Evolutionary conservation across 805 yeast species (phyloP).

Genomic region (Henningerozyma blattae): DNA sequence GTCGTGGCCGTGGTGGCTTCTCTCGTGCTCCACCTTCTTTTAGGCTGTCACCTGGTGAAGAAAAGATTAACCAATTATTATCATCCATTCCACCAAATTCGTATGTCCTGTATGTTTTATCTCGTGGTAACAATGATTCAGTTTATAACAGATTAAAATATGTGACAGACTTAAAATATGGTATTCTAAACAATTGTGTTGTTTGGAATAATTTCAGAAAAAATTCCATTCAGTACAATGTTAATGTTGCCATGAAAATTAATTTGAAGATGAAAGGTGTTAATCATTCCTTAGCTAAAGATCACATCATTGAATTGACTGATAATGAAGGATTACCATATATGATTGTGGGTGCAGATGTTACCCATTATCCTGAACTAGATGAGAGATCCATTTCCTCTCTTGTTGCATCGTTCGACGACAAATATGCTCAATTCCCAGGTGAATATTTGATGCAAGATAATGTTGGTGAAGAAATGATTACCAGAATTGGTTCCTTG

Average conservation of each 20-base stretch:
- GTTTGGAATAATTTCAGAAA: conserved; percentile 13
- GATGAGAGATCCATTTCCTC: conserved; percentile 14
- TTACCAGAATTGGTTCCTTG: conserved; percentile 9
- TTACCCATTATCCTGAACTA: conserved; percentile 16
- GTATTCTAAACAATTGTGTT: conserved; percentile 13
- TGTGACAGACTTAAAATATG: conserved; percentile 11
- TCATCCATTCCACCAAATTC: conserved; percentile 8
- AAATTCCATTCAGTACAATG: conserved; percentile 10
- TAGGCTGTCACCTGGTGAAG: conserved; percentile 10
- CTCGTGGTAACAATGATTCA: conserved; percentile 4
- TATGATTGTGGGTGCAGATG: conserved; percentile 16
- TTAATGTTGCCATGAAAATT: conserved; percentile 16
- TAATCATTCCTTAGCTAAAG: conserved; percentile 10
- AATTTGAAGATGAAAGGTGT: conserved; percentile 12
- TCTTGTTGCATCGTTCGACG: conserved; percentile 12
- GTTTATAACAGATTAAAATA: conserved; percentile 14
- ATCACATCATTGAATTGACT: conserved; percentile 5
- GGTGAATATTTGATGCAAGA: conserved; percentile 12
- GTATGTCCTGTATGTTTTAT: conserved; percentile 9
- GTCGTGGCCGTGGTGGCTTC: conserved; percentile 8
- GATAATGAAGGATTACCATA: conserved; percentile 11
- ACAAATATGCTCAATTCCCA: conserved; percentile 13
- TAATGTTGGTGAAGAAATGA: conserved; percentile 13
- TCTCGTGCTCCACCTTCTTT: conserved; percentile 4
- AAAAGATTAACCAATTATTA: conserved; percentile 4